phyloP scores from a whole-genome alignment of 1,284 basidiomycete species.

The Ganoderma sp. region DNA sequence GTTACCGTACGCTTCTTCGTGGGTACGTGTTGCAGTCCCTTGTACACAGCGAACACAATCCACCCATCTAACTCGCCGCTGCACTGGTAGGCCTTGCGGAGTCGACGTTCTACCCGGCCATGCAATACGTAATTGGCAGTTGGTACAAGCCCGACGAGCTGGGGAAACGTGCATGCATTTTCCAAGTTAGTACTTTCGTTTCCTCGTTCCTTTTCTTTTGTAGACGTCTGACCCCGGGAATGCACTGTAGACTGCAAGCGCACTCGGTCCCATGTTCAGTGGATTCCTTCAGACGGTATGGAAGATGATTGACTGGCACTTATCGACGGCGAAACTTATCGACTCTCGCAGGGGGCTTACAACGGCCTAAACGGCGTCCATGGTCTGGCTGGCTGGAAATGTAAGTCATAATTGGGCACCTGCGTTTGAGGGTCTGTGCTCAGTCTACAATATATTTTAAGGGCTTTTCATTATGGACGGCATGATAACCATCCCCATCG shows the following conservation, averaged over 20 bases:
- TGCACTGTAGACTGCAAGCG: slow-evolving; percentile 43
- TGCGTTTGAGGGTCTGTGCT: too few species aligned
- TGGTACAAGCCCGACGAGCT: slow-evolving; percentile 51
- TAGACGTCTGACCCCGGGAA: background rate
- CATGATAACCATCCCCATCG: slow-evolving; percentile 52
- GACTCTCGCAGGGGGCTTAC: slow-evolving; percentile 46
- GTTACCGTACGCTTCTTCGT: slow-evolving; percentile 46
- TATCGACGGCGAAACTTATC: background rate
- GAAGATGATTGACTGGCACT: background rate
- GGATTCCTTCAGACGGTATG: slow-evolving; percentile 47
- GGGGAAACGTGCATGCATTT: slow-evolving; percentile 50
- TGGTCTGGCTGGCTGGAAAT: slow-evolving; percentile 55
- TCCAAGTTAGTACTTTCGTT: slow-evolving; percentile 40
- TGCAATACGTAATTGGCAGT: slow-evolving; percentile 51
- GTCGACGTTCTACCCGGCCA: slow-evolving; percentile 50
- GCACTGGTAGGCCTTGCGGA: slow-evolving; percentile 45
- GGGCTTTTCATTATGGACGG: slow-evolving; percentile 54
- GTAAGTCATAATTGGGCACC: slow-evolving; percentile 29
- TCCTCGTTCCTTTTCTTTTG: background rate
- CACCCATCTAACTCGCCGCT: background rate
- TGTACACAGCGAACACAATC: background rate
- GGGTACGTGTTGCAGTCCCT: slow-evolving; percentile 33
- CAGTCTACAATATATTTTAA: too few species aligned
- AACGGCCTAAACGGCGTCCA: slow-evolving; percentile 48
- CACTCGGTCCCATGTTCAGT: slow-evolving; percentile 49